Evolutionary conservation across 2,329 filamentous ascomycete genomes (phyloP), one percentile per base, ranked within the genome.

Genomic region (Neonectria faginata): DNA sequence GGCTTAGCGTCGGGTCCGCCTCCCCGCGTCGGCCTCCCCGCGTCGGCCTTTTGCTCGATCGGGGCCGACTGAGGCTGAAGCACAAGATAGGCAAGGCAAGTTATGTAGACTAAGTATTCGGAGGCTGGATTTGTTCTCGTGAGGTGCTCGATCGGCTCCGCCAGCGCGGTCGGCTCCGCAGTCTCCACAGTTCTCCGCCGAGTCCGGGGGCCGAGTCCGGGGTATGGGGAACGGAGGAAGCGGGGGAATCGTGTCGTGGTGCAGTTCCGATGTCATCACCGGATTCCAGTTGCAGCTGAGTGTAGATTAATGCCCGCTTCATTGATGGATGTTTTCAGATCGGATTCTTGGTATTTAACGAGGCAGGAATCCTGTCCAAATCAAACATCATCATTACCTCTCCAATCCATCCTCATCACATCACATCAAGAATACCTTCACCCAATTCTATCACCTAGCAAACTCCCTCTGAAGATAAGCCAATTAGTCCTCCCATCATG

Each of bases 401-500:
- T 44, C 18, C 20, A 33, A 57, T 25, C 42, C 27, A 57, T 48
- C 31, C 7, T 25, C 41, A 31, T 25, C 31, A 20, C 48, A 57
- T 36, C 54, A 31, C 33, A 42, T 31, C 39, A 61, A 12, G 42
- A 54, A 31, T 69, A 42, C 20, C 22, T 57, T 42, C 54, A 25
- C 27, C 29, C 5, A 25, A 81, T 57, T 11, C 27, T 42, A 36
- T 11, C 16, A n/a, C 33, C 33, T 16, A 14, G 5, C 12, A 12
- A 14, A 7, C 12, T 16, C 18, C 27, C 22, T n/a, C 41, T 29
- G 10, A n/a, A 25, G 25, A 25, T 25, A 25, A 25, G 8, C 12
- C 48, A 20, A 20, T 6, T n/a, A 22, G 8, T 3, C n/a, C 16
- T 18, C 12, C 52, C 55, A 70, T 7, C 16, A 73, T 73, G 71